phyloP scores from a whole-genome alignment of 1,284 basidiomycete genomes.

The Hypsizygus ulmarius region DNA sequence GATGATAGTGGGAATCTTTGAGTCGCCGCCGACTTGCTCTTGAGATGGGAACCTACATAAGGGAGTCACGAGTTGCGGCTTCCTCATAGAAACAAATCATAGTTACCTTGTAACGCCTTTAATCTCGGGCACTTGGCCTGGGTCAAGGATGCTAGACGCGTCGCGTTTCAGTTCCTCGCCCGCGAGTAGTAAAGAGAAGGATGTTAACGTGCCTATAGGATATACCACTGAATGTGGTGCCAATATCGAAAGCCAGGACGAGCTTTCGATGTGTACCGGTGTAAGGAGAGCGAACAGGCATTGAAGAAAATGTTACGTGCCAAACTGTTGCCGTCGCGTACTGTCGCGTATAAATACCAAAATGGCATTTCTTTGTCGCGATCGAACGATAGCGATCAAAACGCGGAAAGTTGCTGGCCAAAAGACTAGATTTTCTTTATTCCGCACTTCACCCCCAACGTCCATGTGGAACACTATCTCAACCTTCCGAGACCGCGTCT shows the following conservation, averaged over 20 bases:
- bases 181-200: too few species aligned
- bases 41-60: constrained; percentile 8
- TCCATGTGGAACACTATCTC: too few species aligned
- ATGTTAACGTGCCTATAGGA: constrained; percentile 35
- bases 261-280: constrained; percentile 36
- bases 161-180: neutral
- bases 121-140: constrained; percentile 42
- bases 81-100: neutral
- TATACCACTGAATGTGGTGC: constrained; percentile 52
- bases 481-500: too few species aligned
- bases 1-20: constrained; percentile 49
- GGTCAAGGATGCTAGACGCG: constrained; percentile 25
- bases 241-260: constrained; percentile 50
- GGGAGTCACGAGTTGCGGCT: neutral
- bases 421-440: too few species aligned
- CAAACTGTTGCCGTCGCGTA: neutral
- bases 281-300: constrained; percentile 22
- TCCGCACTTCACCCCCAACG: too few species aligned
- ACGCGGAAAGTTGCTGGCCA: too few species aligned
- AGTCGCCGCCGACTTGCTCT: constrained; percentile 25
- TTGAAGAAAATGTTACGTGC: neutral
- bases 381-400: too few species aligned
- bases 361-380: too few species aligned
- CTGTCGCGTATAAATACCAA: too few species aligned
- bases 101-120: constrained; percentile 41